Percentiles rank a stretch among this genome's conserved stretches.
Conservation (phyloP, 2,329 filamentous ascomycete genomes). For the Nemania abortiva region DNA sequence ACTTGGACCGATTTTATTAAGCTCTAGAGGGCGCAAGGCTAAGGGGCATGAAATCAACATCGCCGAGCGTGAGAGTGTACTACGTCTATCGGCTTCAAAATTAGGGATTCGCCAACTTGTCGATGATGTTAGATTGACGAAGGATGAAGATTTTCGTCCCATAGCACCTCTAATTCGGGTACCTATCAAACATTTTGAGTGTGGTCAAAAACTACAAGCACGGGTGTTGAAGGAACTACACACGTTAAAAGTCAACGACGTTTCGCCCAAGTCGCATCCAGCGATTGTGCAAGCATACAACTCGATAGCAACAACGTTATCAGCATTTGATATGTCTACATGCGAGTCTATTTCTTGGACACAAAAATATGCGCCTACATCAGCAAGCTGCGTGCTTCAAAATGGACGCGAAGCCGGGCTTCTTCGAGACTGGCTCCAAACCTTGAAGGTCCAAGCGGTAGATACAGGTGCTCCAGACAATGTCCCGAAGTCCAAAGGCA, state of each 20-base stretch:
- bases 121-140: conserved; percentile 52
- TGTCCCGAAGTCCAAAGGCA: conserved; percentile 49
- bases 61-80: conserved; percentile 57
- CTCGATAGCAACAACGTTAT: conserved; percentile 71
- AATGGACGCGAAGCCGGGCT: conserved; percentile 75
- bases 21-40: conserved; percentile 57
- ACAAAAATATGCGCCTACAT: conserved; percentile 84
- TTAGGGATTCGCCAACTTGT: conserved; percentile 55
- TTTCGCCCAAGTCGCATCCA: conserved; percentile 61
- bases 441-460: conserved; percentile 80
- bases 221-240: conserved; percentile 62
- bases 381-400: conserved; percentile 80
- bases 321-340: conserved; percentile 82
- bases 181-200: conserved; percentile 69
- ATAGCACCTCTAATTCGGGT: conserved; percentile 64
- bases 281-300: conserved; percentile 70
- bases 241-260: conserved; percentile 43
- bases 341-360: conserved; percentile 82
- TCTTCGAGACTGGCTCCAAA: conserved; percentile 84
- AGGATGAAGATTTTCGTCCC: conserved; percentile 58
- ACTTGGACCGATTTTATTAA: not conserved
- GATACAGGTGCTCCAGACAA: conserved; percentile 66
- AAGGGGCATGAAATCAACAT: conserved; percentile 62
- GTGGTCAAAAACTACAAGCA: conserved; percentile 65
- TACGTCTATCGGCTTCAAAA: conserved; percentile 53